These are phyloP conservation scores for Fusarium buxicola DNA, from an alignment of 2,329 filamentous ascomycete genomes.

Conservation along the genomic window DNA sequence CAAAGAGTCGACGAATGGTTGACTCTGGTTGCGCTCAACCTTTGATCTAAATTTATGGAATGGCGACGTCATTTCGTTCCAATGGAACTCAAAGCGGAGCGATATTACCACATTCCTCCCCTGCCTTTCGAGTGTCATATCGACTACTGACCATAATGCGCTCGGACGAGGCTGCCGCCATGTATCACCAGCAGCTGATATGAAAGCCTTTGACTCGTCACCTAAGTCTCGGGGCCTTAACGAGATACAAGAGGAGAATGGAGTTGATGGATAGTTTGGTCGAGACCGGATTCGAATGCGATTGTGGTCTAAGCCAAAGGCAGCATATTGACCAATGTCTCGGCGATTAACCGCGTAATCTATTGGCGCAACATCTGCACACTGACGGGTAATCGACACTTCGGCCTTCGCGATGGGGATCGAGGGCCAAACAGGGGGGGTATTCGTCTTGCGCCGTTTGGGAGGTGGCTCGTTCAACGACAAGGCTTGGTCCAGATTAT, in stretches of 20 bases:
- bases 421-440: slow-evolving; percentile 17
- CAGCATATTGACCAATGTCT: slow-evolving; percentile 40
- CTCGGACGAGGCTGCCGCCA: slow-evolving; percentile 41
- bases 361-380: slow-evolving; percentile 19
- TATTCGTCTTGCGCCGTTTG: slow-evolving; percentile 50
- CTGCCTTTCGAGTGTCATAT: slow-evolving; percentile 48
- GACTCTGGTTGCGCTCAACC: slow-evolving; percentile 49
- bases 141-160: slow-evolving; percentile 52
- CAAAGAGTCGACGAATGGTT: slow-evolving; percentile 53
- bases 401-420: slow-evolving; percentile 45
- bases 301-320: slow-evolving; percentile 20
- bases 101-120: slow-evolving; percentile 37
- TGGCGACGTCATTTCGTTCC: slow-evolving; percentile 55
- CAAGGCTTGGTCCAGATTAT: slow-evolving; percentile 12
- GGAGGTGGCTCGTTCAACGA: slow-evolving; percentile 34
- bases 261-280: slow-evolving; percentile 12
- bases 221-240: slow-evolving; percentile 41
- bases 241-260: slow-evolving; percentile 31
- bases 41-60: slow-evolving; percentile 46
- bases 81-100: slow-evolving; percentile 55
- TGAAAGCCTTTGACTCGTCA: slow-evolving; percentile 31
- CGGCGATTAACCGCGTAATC: slow-evolving; percentile 18
- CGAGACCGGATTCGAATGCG: slow-evolving; percentile 36
- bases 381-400: slow-evolving; percentile 46
- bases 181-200: slow-evolving; percentile 24